Percentiles rank a stretch among this genome's conserved stretches.
These are phyloP conservation scores for Xanthoconium separans DNA, from an alignment of 1,284 basidiomycete genomes.

Conservation along the genomic window DNA sequence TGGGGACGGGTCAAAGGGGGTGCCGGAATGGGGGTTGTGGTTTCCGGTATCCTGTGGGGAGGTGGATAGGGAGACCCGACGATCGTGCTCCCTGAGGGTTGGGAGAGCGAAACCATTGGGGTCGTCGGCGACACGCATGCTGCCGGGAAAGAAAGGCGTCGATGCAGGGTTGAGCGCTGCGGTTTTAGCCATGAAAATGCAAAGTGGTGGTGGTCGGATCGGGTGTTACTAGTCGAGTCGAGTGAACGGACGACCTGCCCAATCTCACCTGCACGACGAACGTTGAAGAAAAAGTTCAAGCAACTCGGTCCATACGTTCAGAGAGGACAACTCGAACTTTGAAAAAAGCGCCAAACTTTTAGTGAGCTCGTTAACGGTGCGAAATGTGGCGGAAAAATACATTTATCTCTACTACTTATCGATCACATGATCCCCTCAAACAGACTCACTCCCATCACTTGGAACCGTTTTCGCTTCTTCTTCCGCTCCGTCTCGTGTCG, in stretches of 20 bases:
- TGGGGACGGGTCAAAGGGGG: slow-evolving; percentile 35
- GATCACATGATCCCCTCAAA: slow-evolving; percentile 20
- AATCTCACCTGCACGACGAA: slow-evolving; percentile 15
- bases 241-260: background rate
- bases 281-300: too few relatives aligned
- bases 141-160: slow-evolving; percentile 78
- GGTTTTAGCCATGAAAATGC: slow-evolving; percentile 63
- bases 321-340: too few relatives aligned
- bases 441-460: slow-evolving; percentile 18
- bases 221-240: slow-evolving; percentile 1
- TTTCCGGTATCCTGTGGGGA: slow-evolving; percentile 51
- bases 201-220: slow-evolving; percentile 7
- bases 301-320: too few relatives aligned
- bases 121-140: slow-evolving; percentile 54
- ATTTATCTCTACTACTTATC: background rate
- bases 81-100: slow-evolving; percentile 52
- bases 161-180: slow-evolving; percentile 76
- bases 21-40: slow-evolving; percentile 25
- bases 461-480: slow-evolving; percentile 5
- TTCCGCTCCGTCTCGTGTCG: slow-evolving; percentile 1
- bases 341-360: background rate
- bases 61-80: slow-evolving; percentile 53
- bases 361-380: slow-evolving; percentile 27
- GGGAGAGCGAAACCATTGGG: slow-evolving; percentile 46
- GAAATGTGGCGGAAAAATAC: slow-evolving; percentile 30